Evolutionary conservation across 257 asterid genomes (phyloP).

Genomic region (Solanum rostratum): DNA sequence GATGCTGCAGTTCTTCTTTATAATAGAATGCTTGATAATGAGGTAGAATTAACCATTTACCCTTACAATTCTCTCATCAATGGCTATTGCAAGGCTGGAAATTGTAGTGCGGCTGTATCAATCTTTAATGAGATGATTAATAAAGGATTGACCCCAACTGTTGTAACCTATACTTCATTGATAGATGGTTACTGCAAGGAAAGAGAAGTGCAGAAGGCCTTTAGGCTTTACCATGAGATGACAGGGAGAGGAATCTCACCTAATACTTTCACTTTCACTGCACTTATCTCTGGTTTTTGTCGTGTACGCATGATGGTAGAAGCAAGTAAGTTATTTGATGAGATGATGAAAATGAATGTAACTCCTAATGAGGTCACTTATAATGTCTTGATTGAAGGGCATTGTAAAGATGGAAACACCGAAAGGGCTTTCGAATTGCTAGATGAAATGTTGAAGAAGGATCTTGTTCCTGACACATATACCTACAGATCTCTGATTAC

Average conservation of each 20-base stretch:
- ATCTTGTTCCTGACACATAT: conserved; percentile 67
- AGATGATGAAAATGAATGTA: conserved; percentile 48
- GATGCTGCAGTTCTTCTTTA: conserved; percentile 39
- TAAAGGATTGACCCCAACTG: conserved; percentile 63
- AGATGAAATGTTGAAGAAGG: conserved; percentile 58
- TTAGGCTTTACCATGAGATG: conserved; percentile 71
- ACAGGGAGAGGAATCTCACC: conserved; percentile 66
- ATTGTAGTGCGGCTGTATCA: conserved; percentile 34
- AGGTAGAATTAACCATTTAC: conserved; percentile 37
- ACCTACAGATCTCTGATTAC: conserved; percentile 64
- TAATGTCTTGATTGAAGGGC: conserved; percentile 74
- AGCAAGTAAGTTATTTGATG: conserved; percentile 40
- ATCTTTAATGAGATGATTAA: conserved; percentile 38
- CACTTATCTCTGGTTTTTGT: conserved; percentile 62
- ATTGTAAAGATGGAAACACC: conserved; percentile 45
- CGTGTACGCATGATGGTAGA: conserved; percentile 47
- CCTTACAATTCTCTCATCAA: conserved; percentile 65
- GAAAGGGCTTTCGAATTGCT: conserved; percentile 57
- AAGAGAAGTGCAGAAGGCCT: conserved; percentile 51
- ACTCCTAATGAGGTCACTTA: conserved; percentile 69
- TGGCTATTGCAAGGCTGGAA: conserved; percentile 69
- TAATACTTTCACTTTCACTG: conserved; percentile 56
- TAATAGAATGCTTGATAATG: conserved; percentile 41
- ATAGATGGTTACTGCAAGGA: conserved; percentile 73
- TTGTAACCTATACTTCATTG: conserved; percentile 78